Evolutionary conservation across 257 asterid genomes (phyloP).

Genomic region (Solanum clarkiae): DNA sequence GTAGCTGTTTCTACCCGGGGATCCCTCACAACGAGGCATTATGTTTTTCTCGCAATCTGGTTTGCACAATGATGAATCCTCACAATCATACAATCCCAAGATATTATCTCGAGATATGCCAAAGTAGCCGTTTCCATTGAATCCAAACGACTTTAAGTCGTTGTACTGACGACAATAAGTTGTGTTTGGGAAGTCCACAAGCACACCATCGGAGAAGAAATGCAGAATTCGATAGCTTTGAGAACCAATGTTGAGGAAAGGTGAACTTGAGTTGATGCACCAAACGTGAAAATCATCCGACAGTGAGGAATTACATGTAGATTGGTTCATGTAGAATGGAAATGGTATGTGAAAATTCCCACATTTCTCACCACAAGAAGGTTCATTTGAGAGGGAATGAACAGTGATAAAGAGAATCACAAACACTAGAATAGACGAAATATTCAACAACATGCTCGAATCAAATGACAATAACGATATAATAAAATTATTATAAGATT

Average conservation of each 20-base stretch:
- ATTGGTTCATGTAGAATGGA: conserved; percentile 34
- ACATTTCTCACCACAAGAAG: conserved; percentile 17
- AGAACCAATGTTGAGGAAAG: conserved; percentile 26
- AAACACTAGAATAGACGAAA: background rate
- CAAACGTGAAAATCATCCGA: conserved; percentile 30
- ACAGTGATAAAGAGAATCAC: background rate
- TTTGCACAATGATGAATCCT: conserved; percentile 55
- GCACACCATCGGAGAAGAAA: conserved; percentile 43
- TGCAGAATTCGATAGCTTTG: conserved; percentile 31
- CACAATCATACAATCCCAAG: conserved; percentile 53
- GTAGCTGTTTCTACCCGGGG: background rate
- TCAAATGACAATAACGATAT: background rate
- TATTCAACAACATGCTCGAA: background rate
- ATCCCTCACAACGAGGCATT: conserved; percentile 39
- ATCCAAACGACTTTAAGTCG: conserved; percentile 35
- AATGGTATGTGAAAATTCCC: conserved; percentile 36
- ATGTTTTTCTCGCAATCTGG: conserved; percentile 29
- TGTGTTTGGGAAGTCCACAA: conserved; percentile 44
- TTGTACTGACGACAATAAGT: conserved; percentile 39
- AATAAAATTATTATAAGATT: background rate
- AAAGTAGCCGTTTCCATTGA: conserved; percentile 22
- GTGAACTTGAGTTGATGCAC: conserved; percentile 39
- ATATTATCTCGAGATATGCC: conserved; percentile 46
- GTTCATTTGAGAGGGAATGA: background rate
- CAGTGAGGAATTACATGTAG: background rate